Evolutionary conservation across 2,329 filamentous ascomycete species (phyloP), one percentile per base, ranked within the genome.

Genomic region (Domatiomyces catenatus): DNA sequence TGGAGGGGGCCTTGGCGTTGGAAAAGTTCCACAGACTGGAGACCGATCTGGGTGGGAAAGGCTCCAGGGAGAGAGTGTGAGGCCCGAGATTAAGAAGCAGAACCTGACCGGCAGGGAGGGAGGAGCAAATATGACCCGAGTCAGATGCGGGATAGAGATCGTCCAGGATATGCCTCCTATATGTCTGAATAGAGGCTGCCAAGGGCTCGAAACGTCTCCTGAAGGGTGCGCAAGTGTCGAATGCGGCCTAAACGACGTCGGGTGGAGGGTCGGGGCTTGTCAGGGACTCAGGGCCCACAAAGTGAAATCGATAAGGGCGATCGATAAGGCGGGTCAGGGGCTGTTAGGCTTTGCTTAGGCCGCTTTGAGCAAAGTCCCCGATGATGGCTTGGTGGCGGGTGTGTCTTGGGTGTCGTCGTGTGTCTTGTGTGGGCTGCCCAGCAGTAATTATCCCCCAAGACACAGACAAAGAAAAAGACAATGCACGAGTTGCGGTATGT

Each of bases 41-140:
- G 32, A 5, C 10, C 15, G 32, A 39, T 15, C 10, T 39, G 32
- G 10, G 15, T 15, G 32, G 10, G 12, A 47, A 47, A 15, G 45
- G 22, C 19, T 47, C 20, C 20, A 17, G 17, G 5, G 5, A 19
- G 44, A 22, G 20, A 28, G 45, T 47, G 17, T 22, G 22, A 18
- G 45, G 45, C 26, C 15, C 15, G 22, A 47, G 28, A 32, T 18
- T 26, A 32, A 45, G 18, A 26, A 20, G 15, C 18, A 45, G 17
- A 26, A 32, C 45, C 45, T 47, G 45, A 3, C 45, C 45, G 22
- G 45, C 45, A 47, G 45, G 45, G 26, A 28, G 45, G 2, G 45
- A 28, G 43, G 22, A 45, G 43, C n/a, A 26, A 47, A 10, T 32
- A 20, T 47, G 45, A 17, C 45, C 8, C 8, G 8, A 26, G 45